These are phyloP conservation scores for Morella rubra DNA, from an alignment of 306 rosid species.

Conservation along the genomic window DNA sequence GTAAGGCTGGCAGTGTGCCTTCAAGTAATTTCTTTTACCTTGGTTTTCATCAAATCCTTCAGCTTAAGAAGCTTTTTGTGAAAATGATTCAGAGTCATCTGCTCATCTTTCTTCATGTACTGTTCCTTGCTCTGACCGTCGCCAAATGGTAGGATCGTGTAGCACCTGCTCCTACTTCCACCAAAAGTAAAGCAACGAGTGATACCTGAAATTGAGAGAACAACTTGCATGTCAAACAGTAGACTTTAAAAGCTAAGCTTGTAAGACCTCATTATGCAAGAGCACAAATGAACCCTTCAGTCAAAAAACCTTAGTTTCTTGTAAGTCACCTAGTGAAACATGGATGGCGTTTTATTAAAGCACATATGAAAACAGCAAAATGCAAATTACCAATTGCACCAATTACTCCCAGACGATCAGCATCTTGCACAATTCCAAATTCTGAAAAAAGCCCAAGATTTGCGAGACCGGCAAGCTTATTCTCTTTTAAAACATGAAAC, in stretches of 20 bases:
- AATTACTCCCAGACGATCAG: constrained; percentile 94
- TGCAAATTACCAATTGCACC: constrained; percentile 79
- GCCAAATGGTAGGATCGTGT: constrained; percentile 69
- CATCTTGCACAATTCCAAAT: constrained; percentile 89
- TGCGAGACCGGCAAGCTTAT: constrained; percentile 56
- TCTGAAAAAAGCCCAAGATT: constrained; percentile 53
- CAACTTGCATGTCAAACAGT: too few species aligned
- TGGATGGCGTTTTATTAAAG: neutral
- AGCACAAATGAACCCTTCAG: neutral
- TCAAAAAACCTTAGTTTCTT: neutral
- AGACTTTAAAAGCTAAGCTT: neutral
- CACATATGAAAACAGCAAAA: neutral
- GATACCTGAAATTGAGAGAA: constrained; percentile 51
- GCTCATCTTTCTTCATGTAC: constrained; percentile 75
- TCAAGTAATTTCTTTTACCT: constrained; percentile 39
- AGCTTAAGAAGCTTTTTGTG: constrained; percentile 93
- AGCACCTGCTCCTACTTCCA: constrained; percentile 71
- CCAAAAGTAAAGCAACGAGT: constrained; percentile 97
- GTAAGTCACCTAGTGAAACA: too few species aligned
- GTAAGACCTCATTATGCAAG: too few species aligned
- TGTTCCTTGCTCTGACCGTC: constrained; percentile 64
- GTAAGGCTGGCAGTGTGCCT: neutral
- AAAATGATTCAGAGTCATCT: constrained; percentile 83
- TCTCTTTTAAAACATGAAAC: constrained; percentile 84
- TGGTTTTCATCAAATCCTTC: constrained; percentile 88